Evolutionary conservation across 2,329 filamentous ascomycete genomes (phyloP).

Genomic region (Sporothrix pallida): DNA sequence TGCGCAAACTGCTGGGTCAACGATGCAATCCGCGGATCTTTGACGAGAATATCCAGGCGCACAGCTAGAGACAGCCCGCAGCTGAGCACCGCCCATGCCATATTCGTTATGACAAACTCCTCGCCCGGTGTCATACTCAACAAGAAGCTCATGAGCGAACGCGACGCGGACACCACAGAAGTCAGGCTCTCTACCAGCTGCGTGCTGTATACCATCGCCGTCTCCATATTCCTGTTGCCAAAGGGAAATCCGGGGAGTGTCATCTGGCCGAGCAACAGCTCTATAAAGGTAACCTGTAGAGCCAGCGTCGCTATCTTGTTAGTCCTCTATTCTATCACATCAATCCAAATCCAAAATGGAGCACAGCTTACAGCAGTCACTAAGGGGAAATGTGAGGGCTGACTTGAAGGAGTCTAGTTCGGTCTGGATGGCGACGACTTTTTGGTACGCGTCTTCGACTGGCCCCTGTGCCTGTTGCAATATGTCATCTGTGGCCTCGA

Average conservation of each 20-base stretch:
- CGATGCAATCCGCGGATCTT: neutral
- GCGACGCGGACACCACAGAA: constrained; percentile 11
- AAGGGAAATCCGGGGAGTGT: constrained; percentile 14
- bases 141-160: constrained; percentile 24
- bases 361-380: constrained; percentile 12
- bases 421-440: neutral
- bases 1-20: constrained; percentile 12
- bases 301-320: neutral
- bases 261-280: constrained; percentile 9
- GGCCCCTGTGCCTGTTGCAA: neutral
- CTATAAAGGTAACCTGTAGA: constrained; percentile 5
- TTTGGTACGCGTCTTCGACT: neutral
- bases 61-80: constrained; percentile 28
- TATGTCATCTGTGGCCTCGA: constrained; percentile 8
- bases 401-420: neutral
- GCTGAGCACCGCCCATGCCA: constrained; percentile 28
- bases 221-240: neutral
- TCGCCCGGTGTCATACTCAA: constrained; percentile 28
- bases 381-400: neutral
- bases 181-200: neutral
- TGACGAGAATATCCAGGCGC: constrained; percentile 24
- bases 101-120: constrained; percentile 30
- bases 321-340: no score
- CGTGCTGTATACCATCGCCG: neutral
- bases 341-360: no score